A percentile compares a stretch with the other conserved stretches of the same genome.
phyloP scores from a whole-genome alignment of 2,329 filamentous ascomycete species.

The Grosmannia huntii region DNA sequence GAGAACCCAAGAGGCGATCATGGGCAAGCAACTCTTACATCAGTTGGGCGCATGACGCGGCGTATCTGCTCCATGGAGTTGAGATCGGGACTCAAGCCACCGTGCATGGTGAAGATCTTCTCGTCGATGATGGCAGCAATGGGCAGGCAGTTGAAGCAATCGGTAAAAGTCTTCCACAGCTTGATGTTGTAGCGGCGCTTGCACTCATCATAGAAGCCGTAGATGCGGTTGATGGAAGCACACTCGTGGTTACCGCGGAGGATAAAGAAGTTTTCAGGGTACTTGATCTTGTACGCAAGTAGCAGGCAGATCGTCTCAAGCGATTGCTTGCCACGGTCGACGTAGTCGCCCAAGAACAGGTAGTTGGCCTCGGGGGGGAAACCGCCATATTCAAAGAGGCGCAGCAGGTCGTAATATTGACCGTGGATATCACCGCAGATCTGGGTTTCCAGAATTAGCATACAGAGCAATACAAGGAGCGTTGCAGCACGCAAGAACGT shows the following conservation, averaged over 20 bases:
- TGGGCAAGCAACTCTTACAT: slow-evolving; percentile 53
- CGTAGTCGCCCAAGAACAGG: slow-evolving; percentile 97
- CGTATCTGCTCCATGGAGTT: slow-evolving; percentile 99
- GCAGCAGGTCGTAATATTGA: slow-evolving; percentile 95
- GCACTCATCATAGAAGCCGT: slow-evolving; percentile 99
- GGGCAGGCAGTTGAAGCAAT: slow-evolving; percentile 98
- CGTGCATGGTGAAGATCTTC: slow-evolving; percentile 99
- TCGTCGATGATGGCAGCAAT: slow-evolving; percentile 98
- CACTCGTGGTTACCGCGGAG: slow-evolving; percentile 98
- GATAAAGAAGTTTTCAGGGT: slow-evolving; percentile 99
- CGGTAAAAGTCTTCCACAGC: slow-evolving; percentile 98
- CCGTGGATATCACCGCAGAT: slow-evolving; percentile 99
- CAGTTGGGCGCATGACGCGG: slow-evolving; percentile 95
- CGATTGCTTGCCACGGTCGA: slow-evolving; percentile 97
- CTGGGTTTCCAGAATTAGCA: slow-evolving; percentile 30
- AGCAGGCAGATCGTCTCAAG: slow-evolving; percentile 96
- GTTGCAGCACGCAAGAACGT: background rate
- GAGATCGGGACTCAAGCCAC: slow-evolving; percentile 87
- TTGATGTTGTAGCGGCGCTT: slow-evolving; percentile 99
- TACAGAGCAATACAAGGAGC: background rate
- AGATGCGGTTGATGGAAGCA: slow-evolving; percentile 96
- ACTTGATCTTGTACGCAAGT: slow-evolving; percentile 99
- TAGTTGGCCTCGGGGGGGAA: slow-evolving; percentile 99
- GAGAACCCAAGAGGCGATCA: slow-evolving; percentile 4
- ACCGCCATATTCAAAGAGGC: slow-evolving; percentile 94